Evolutionary conservation across 192 early-diverging fungal genomes (phyloP), one percentile per base, ranked within the genome.

Genomic region (Linnemannia hyalina): DNA sequence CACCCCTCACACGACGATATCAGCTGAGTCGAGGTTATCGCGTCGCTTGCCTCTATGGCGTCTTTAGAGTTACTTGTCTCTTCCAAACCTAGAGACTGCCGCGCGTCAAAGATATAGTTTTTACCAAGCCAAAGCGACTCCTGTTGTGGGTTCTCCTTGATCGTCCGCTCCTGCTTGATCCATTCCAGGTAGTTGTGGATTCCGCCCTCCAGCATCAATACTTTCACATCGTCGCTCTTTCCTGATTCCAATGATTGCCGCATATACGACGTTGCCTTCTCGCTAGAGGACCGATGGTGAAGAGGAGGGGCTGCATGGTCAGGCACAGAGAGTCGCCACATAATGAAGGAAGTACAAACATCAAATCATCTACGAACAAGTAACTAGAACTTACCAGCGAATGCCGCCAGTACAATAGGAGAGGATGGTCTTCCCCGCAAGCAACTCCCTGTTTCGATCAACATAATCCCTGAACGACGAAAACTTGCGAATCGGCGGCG

Each of bases 61-160:
- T 13, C n/a, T 35, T 73, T 41, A n/a, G 32, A 20, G 23, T 68
- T 54, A 36, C 70, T 47, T 29, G 60, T 10, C 23, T 72, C 68
- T 13, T 79, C 68, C 4, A 88, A 49, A 16, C 85, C 88, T 32
- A 93, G 32, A n/a, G 89, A 87, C 73, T 94, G 93, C 18, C 94
- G 82, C 47, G 94, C 94, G 79, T 95, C 94, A 89, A 95, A 95
- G 3, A 95, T 91, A 80, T 95, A 95, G 76, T 95, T 95, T 44
- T 85, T 85, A 16, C 94, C 94, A 29, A 89, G 86, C 90, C 94
- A 95, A 29, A 95, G 77, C 38, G 88, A 79, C 15, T 92, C 78
- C 26, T 65, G 60, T 15, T 65, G 60, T 10, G 26, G n/a, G 4
- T 65, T 26, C 4, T 65, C 11, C 13, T 74, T 73, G 9, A 68